These are phyloP conservation scores for Leptodontidium sp. DNA, from an alignment of 2,329 filamentous ascomycete species.

Conservation along the genomic window DNA sequence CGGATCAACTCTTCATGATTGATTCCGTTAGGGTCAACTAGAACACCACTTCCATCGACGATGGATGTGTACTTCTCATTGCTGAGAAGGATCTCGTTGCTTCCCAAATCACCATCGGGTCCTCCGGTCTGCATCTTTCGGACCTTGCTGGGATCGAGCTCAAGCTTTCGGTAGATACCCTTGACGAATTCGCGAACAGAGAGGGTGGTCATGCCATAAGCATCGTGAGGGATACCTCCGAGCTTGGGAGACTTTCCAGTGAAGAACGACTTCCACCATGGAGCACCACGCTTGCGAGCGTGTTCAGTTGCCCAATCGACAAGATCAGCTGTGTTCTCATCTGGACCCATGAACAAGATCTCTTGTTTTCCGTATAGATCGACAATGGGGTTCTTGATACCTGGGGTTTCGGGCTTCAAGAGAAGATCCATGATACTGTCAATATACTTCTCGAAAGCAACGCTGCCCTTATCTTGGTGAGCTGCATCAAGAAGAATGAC, in stretches of 20 bases:
- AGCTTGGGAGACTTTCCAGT: slow-evolving; percentile 97
- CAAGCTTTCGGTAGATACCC: slow-evolving; percentile 95
- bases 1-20: slow-evolving; percentile 84
- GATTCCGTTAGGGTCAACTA: slow-evolving; percentile 91
- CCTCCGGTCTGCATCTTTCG: slow-evolving; percentile 97
- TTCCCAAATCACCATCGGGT: slow-evolving; percentile 94
- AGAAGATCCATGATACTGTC: slow-evolving; percentile 97
- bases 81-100: slow-evolving; percentile 95
- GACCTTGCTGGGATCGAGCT: slow-evolving; percentile 84
- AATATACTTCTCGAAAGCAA: slow-evolving; percentile 99
- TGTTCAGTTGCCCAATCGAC: slow-evolving; percentile 99
- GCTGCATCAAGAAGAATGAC: slow-evolving; percentile 93
- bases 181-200: slow-evolving; percentile 96
- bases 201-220: slow-evolving; percentile 96
- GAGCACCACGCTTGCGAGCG: slow-evolving; percentile 83
- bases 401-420: slow-evolving; percentile 86
- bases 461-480: slow-evolving; percentile 90
- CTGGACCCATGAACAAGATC: slow-evolving; percentile 97
- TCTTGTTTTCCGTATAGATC: slow-evolving; percentile 95
- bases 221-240: slow-evolving; percentile 94
- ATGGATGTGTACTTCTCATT: slow-evolving; percentile 96
- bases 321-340: slow-evolving; percentile 97
- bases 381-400: slow-evolving; percentile 98
- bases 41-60: slow-evolving; percentile 94
- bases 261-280: slow-evolving; percentile 99